These are phyloP conservation scores for Aureobasidium sp. DNA, from an alignment of 2,329 filamentous ascomycete genomes.

Conservation along the genomic window DNA sequence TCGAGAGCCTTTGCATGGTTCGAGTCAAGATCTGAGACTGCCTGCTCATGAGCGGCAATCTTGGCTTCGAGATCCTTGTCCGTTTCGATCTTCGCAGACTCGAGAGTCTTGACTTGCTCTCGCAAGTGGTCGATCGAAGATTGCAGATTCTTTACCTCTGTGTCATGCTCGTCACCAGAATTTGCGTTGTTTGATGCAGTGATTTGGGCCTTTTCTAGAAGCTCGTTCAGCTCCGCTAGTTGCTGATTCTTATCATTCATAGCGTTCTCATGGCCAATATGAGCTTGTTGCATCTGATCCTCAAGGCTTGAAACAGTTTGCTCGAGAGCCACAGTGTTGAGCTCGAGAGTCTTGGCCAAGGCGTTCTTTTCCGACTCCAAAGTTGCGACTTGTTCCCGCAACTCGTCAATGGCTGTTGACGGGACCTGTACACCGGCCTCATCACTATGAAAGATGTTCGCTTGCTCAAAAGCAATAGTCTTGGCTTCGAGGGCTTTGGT, in stretches of 20 bases:
- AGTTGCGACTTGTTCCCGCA: not conserved
- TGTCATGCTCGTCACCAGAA: not conserved
- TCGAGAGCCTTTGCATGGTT: not conserved
- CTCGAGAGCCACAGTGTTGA: not conserved
- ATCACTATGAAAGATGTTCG: not conserved
- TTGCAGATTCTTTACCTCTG: not conserved
- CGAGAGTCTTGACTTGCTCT: not conserved
- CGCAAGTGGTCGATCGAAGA: not conserved
- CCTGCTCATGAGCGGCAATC: not conserved
- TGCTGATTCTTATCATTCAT: conserved; percentile 6
- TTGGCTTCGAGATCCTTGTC: not conserved
- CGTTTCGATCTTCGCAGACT: not conserved
- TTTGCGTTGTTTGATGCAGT: not conserved
- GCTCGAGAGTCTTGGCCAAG: not conserved
- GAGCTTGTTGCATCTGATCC: not conserved
- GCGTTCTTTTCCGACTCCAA: not conserved
- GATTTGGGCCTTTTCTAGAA: not conserved
- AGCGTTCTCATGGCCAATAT: not conserved
- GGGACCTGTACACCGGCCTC: not conserved
- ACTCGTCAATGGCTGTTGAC: not conserved
- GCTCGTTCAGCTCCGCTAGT: conserved; percentile 2
- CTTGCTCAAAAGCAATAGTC: not conserved
- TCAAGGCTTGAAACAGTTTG: not conserved
- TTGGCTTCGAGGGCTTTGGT: not conserved
- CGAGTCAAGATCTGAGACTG: not conserved